These are phyloP conservation scores for Talaromyces marneffei DNA, from an alignment of 2,329 filamentous ascomycete genomes.

Conservation along the genomic window DNA sequence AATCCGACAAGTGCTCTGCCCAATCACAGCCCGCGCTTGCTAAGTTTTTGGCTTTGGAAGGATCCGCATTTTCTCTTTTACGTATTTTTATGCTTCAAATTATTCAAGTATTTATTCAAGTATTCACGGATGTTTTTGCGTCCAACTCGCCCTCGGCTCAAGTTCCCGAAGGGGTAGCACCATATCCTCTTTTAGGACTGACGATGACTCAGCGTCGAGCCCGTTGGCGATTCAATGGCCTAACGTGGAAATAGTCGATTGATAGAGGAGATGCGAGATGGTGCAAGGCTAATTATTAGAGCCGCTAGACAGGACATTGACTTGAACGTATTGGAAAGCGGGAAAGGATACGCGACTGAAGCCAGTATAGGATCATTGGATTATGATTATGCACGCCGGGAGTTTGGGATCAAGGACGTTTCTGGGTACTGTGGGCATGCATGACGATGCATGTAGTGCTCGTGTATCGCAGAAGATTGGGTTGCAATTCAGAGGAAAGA, in stretches of 20 bases:
- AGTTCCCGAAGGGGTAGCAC: background rate
- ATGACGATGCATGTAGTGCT: slow-evolving; percentile 17
- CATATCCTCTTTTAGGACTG: background rate
- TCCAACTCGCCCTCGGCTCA: background rate
- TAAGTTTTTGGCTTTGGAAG: background rate
- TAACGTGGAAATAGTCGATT: background rate
- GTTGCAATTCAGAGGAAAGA: slow-evolving; percentile 19
- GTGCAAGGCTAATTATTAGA: background rate
- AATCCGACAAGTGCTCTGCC: background rate
- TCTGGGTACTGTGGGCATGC: slow-evolving; percentile 21
- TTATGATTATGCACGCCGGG: slow-evolving; percentile 17
- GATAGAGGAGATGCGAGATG: background rate
- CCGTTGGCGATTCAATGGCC: too few relatives aligned
- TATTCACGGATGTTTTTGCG: background rate
- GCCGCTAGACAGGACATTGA: background rate
- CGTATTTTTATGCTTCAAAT: background rate
- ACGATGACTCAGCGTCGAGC: background rate
- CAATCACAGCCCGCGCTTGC: background rate
- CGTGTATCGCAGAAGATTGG: slow-evolving; percentile 23
- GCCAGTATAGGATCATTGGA: slow-evolving; percentile 19
- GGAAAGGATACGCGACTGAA: slow-evolving; percentile 26
- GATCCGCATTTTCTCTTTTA: background rate
- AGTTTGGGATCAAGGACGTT: slow-evolving; percentile 17
- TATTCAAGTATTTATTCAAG: background rate
- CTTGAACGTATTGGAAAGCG: slow-evolving; percentile 13